Evolutionary conservation across 1,284 basidiomycete species (phyloP).

Genomic region (Rhodotorula sp.): DNA sequence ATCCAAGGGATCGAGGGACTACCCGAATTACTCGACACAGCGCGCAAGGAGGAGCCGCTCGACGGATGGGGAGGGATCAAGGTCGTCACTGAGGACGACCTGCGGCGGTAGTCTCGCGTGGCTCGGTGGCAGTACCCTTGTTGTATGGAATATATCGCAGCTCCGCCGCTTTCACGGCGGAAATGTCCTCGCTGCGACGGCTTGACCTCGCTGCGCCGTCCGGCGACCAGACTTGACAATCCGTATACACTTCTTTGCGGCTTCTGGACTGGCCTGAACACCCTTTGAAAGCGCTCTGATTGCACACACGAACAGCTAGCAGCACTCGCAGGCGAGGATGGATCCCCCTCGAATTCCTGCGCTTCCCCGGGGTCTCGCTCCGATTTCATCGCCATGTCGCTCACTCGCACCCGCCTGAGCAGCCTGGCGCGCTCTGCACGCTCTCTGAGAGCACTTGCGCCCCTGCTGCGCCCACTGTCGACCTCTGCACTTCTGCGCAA

Average conservation of each 20-base stretch:
- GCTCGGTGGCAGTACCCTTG: background rate
- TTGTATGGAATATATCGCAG: background rate
- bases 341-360: background rate
- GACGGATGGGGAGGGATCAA: slow-evolving; percentile 43
- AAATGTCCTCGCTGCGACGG: no score
- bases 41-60: slow-evolving; percentile 77
- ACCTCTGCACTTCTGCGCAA: background rate
- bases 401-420: background rate
- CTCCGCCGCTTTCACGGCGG: background rate
- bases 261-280: no score
- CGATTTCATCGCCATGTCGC: background rate
- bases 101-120: background rate
- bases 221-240: no score
- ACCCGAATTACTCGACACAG: slow-evolving; percentile 72
- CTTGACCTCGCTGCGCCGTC: no score
- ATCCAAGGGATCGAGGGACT: slow-evolving; percentile 72
- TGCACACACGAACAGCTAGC: no score
- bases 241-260: no score
- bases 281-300: no score
- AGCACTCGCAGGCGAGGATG: no score
- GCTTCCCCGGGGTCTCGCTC: background rate
- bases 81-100: slow-evolving; percentile 31
- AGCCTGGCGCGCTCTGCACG: no score
- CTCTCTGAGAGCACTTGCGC: background rate
- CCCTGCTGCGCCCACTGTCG: slow-evolving; percentile 3